Conservation (phyloP, 1,284 basidiomycete genomes). For the Sanghuangporus baumii region DNA sequence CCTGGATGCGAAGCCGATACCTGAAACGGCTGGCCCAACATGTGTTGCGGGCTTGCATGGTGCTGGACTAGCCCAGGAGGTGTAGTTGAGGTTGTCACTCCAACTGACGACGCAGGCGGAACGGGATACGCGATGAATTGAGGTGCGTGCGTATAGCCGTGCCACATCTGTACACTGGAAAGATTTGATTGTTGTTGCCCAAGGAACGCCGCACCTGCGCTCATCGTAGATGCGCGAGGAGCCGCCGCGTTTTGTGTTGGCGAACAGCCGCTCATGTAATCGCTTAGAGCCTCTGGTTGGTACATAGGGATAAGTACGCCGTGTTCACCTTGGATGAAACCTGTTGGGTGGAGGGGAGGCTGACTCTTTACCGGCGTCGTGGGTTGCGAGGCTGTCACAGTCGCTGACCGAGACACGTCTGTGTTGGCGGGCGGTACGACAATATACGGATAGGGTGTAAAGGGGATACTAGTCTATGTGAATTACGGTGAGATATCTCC, state of each 20-base stretch:
- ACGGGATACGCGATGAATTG: conserved; percentile 12
- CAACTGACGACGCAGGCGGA: not conserved
- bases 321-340: conserved; percentile 68
- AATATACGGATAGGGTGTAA: conserved; percentile 31
- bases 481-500: not conserved
- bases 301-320: conserved; percentile 67
- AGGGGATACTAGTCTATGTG: conserved; percentile 39
- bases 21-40: not conserved
- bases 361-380: conserved; percentile 30
- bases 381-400: conserved; percentile 16
- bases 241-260: not conserved
- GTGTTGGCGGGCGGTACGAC: conserved; percentile 4
- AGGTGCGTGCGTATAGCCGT: not conserved
- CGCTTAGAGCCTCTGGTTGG: conserved; percentile 57
- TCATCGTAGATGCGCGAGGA: not conserved
- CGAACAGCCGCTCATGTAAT: conserved; percentile 39
- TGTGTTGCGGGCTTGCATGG: conserved; percentile 5
- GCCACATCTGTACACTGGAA: conserved; percentile 11
- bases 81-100: not conserved
- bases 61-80: conserved; percentile 1
- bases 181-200: not conserved
- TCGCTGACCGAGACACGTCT: conserved; percentile 5
- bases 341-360: conserved; percentile 58
- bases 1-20: not conserved
- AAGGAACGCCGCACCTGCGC: not conserved